Evolutionary conservation across 345 rosid genomes (phyloP), one percentile per base, ranked within the genome.

Genomic region (Theobroma cacao): DNA sequence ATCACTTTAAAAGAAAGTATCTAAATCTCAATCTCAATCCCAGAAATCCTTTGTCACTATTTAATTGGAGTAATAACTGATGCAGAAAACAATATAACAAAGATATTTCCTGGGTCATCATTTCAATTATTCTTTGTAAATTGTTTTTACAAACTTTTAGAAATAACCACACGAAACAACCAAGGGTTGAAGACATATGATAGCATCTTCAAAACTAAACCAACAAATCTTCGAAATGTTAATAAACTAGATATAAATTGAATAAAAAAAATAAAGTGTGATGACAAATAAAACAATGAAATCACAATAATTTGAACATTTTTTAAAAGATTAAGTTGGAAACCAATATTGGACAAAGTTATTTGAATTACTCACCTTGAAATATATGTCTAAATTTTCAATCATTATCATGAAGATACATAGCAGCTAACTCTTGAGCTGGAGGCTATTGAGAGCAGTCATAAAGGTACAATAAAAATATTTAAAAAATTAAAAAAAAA

Each of bases 341-440:
- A 41, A 24, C 7, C 31, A 72, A 20, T 33, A 47, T 56, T 36
- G 22, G 22, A 50, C 20, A 56, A 33, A 22, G 50, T 24, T 58
- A 24, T 13, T 40, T 56, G 4, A 38, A 40, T 38, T 48, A 60
- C 75, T 38, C 26, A 65, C 84, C 84, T 72, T 80, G 80, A 77
- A 81, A 81, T 26, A 81, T 77, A 52, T 81, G 80, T 41, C 80
- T 77, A 47, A 81, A 81, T 77, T 77, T 81, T 78, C 84, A 81
- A 24, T 81, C 84, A 31, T 71, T 65, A 30, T 81, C 84, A 64
- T 81, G 84, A 30, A 81, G 80, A 72, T 81, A 78, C 74, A 80
- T 77, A 24, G 84, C 84, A 77, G 72, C 55, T 9, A 81, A 69
- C 62, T 81, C 84, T 55, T 81, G 84, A 30, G 74, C 77, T 28